Percentiles rank a stretch among this genome's conserved stretches.
Evolutionary conservation across 352 stramenopile genomes (phyloP).

Genomic region (Phytophthora foliorum): DNA sequence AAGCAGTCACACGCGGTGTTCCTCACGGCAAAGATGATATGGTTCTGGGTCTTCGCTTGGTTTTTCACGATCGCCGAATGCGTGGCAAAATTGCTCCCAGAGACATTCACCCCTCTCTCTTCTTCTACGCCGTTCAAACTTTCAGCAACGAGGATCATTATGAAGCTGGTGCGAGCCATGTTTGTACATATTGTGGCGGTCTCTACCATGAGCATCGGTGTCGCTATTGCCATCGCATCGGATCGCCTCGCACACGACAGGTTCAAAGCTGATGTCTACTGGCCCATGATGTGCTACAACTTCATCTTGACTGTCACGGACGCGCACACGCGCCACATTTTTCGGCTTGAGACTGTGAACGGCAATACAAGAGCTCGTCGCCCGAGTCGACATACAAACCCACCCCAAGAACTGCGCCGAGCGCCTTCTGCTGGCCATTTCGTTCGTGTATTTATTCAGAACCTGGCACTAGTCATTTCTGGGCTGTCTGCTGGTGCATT

Average conservation of each 20-base stretch:
- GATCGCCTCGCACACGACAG: conserved; percentile 4
- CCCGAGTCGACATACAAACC: conserved; percentile 8
- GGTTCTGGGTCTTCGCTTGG: conserved; percentile 36
- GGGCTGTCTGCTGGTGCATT: conserved; percentile 25
- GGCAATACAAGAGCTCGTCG: conserved; percentile 14
- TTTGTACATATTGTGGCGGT: conserved; percentile 13
- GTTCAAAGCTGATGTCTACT: conserved; percentile 28
- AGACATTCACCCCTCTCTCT: conserved; percentile 10
- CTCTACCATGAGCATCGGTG: conserved; percentile 15
- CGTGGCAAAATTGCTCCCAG: conserved; percentile 26
- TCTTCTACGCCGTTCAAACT: not conserved
- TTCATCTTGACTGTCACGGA: conserved; percentile 34
- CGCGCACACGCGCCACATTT: conserved; percentile 31
- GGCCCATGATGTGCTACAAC: conserved; percentile 36
- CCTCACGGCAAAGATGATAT: conserved; percentile 28
- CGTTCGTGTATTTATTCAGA: conserved; percentile 29
- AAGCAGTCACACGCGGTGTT: conserved; percentile 26
- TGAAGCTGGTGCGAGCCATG: conserved; percentile 27
- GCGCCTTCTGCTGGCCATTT: conserved; percentile 19
- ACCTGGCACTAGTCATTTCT: conserved; percentile 31
- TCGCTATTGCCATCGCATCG: conserved; percentile 8
- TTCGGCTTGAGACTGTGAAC: conserved; percentile 21
- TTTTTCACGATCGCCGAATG: conserved; percentile 27
- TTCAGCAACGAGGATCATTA: not conserved
- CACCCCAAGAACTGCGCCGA: not conserved